Base-by-base conservation (phyloP, 306 rosid genomes). In the Crataegus laevigata region DNA sequence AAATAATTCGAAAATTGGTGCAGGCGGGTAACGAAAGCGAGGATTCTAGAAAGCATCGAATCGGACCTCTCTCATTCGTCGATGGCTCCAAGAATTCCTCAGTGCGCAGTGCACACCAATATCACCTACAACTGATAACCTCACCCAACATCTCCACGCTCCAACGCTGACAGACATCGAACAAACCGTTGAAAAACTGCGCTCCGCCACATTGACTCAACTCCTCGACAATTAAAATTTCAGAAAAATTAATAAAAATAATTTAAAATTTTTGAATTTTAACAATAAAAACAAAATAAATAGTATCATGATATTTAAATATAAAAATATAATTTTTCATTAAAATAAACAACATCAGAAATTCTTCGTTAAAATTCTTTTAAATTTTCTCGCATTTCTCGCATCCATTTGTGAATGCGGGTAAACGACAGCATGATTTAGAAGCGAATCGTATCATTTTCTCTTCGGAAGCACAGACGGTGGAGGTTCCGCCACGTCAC, bases 401-500 rank as follows among this genome's bases (percentile, higher is more conserved):
- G 45, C 25, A 42, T 54, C 0, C 1, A 12, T n/a, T 8, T 36
- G 40, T 36, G 40, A 36, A 0, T 7, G 40, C 0, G 19, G 1
- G 70, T 34, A 9, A 9, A 34, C 0, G 13, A 43, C 57, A 65
- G n/a, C 24, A 17, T 25, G 19, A 29, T 42, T 32, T 0, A 2
- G n/a, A 13, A 34, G 24, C 26, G 24, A 17, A 76, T 69, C 0
- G 1, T n/a, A 29, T 60, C n/a, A 2, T 21, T 4, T 61, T 38
- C 28, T 26, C 21, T 7, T 26, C 24, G 13, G 34, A 24, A 38
- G 26, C 10, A 69, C 25, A 0, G 72, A 71, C 84, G 89, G 89
- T 58, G 64, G 45, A 9, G 22, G 80, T 43, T 4, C 65, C n/a
- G 50, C 85, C 89, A 77, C 87, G 91, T 88, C 83, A 78, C 21